Base-by-base conservation (phyloP, 306 rosid species). In the Pachyrhizus erosus region DNA sequence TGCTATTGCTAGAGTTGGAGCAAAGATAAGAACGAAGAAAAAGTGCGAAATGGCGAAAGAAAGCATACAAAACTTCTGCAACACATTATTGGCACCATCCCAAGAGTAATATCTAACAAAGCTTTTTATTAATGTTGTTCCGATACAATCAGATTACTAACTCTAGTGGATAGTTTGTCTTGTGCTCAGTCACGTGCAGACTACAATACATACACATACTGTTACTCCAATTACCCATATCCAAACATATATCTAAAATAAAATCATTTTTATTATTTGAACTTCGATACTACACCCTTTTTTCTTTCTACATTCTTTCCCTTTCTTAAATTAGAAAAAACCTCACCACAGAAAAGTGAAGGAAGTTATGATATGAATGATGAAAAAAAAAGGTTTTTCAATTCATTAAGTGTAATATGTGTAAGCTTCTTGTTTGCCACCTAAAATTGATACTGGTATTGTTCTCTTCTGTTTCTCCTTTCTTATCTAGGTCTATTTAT, bases 21-120 rank as follows among this genome's bases (percentile, higher is more conserved):
- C 27, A 40, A 60, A 58, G 80, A 58, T 75, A 37, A 75, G 55
- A 42, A 75, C 3, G 42, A 69, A 31, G 51, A 23, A n/a, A 66
- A 67, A 45, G 45, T 45, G 39, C 0, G 7, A 79, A 67, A 60
- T 43, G 39, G 23, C 33, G 37, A 24, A 54, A 57, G 69, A 68
- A 74, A 76, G 73, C 58, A 23, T 78, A 79, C 81, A 79, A 72
- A 70, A 70, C 75, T 80, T 57, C 42, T n/a, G 70, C 51, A 34
- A 26, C 75, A 69, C 79, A 80, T 34, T 27, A 61, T 76, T 80
- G 85, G 79, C 65, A 26, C 37, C 70, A 17, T 37, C 81, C 78
- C 67, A 33, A 57, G 68, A 61, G 21, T 31, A 61, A 43, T 21
- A 68, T 72, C 31, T 42, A 24, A 24, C 24, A 49, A 20, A 60